Conservation (phyloP, 495 filamentous ascomycete genomes). For the Hypoxylon intermedium region DNA sequence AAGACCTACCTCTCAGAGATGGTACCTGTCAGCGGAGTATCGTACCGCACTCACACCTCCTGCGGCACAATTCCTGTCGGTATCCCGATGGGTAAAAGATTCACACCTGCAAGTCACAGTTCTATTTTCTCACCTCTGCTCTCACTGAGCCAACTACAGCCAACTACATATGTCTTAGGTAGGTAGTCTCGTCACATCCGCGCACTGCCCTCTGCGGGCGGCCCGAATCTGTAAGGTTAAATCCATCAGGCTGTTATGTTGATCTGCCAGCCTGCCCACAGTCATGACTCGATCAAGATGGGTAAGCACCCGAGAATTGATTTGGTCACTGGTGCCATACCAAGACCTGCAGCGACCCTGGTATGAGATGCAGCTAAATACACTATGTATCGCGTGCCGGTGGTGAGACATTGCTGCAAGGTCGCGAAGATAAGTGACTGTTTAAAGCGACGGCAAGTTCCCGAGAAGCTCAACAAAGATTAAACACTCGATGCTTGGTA, state of each 20-base stretch:
- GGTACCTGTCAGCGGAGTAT: neutral
- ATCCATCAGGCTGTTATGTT: conserved; percentile 26
- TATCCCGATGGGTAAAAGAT: conserved; percentile 30
- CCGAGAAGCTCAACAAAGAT: conserved; percentile 27
- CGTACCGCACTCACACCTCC: conserved; percentile 5
- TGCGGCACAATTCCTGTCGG: conserved; percentile 25
- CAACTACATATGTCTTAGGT: too few relatives aligned
- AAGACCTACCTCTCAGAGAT: neutral
- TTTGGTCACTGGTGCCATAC: conserved; percentile 11
- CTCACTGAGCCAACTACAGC: neutral
- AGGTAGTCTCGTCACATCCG: neutral
- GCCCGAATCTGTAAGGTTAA: conserved; percentile 30
- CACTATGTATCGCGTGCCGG: conserved; percentile 30
- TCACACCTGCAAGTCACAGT: conserved; percentile 31
- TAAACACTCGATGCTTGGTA: conserved; percentile 2
- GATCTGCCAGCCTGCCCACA: neutral
- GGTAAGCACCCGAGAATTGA: conserved; percentile 10
- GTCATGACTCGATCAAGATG: neutral
- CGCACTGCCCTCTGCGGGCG: conserved; percentile 3
- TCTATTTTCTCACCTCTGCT: conserved; percentile 9
- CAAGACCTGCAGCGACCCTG: conserved; percentile 28
- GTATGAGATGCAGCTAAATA: conserved; percentile 8
- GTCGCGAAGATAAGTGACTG: conserved; percentile 1
- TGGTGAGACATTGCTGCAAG: conserved; percentile 25
- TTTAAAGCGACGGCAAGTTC: conserved; percentile 7